A percentile compares a stretch with the other conserved stretches of the same genome.
Conservation (phyloP, 179 eudicot genomes). For the Spinacia oleracea region DNA sequence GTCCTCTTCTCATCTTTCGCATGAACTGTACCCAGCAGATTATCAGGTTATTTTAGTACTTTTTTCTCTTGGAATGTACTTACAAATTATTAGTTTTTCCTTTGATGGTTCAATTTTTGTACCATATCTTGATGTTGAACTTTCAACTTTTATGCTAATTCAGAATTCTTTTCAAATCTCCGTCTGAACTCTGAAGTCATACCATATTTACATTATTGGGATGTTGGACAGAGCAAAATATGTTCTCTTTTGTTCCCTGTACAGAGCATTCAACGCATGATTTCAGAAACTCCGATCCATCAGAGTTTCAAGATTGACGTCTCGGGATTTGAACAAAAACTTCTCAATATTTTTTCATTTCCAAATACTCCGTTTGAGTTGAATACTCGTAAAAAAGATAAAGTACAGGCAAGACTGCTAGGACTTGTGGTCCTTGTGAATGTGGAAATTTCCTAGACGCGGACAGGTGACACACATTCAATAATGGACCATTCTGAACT, state of each 20-base stretch:
- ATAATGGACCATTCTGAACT: neutral
- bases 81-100: slow-evolving; percentile 15
- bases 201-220: neutral
- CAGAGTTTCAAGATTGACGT: too few species aligned
- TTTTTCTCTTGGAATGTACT: slow-evolving; percentile 20
- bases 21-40: slow-evolving; percentile 11
- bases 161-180: slow-evolving; percentile 13
- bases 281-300: too few species aligned
- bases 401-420: neutral
- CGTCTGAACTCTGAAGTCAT: neutral
- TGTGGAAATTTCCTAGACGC: slow-evolving; percentile 4
- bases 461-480: neutral
- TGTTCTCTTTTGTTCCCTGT: too few species aligned
- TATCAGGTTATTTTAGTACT: slow-evolving; percentile 23
- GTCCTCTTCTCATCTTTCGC: slow-evolving; percentile 11
- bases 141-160: slow-evolving; percentile 14
- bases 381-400: too few species aligned
- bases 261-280: too few species aligned
- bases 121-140: slow-evolving; percentile 26
- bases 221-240: neutral
- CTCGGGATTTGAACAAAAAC: too few species aligned
- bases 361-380: too few species aligned
- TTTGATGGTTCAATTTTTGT: slow-evolving; percentile 30
- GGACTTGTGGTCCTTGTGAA: neutral
- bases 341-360: too few species aligned